Percentiles rank a stretch among this genome's conserved stretches.
These are phyloP conservation scores for Geosiphon pyriformis DNA, from an alignment of 192 early-diverging fungal species.

Conservation along the genomic window DNA sequence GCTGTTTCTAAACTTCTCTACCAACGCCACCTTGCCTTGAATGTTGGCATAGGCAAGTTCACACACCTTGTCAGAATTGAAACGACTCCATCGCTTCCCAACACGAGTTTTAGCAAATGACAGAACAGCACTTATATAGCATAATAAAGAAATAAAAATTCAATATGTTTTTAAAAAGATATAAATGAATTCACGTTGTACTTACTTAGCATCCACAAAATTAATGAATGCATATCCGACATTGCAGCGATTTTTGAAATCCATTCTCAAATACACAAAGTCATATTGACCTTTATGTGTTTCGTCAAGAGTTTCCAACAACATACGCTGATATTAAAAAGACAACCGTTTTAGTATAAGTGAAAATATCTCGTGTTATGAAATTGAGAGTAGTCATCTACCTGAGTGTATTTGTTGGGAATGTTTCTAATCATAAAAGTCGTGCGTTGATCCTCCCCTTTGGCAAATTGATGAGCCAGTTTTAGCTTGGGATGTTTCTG, in stretches of 20 bases:
- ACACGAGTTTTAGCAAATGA: conserved; percentile 61
- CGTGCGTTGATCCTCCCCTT: conserved; percentile 60
- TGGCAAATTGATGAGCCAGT: conserved; percentile 3
- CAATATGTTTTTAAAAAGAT: neutral
- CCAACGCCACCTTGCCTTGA: conserved; percentile 63
- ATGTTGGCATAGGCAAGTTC: conserved; percentile 74
- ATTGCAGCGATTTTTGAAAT: conserved; percentile 86
- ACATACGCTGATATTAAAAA: conserved; percentile 54
- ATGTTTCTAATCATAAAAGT: conserved; percentile 87
- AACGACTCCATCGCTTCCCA: conserved; percentile 72
- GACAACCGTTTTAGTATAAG: neutral
- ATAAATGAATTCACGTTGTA: neutral
- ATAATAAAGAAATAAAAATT: neutral
- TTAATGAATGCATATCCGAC: conserved; percentile 77
- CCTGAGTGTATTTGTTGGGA: conserved; percentile 81
- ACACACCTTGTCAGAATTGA: conserved; percentile 77
- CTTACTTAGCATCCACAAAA: conserved; percentile 57
- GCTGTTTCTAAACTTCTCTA: conserved; percentile 79
- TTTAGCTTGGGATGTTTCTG: conserved; percentile 16
- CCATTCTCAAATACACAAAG: conserved; percentile 82
- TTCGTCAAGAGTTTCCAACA: conserved; percentile 64
- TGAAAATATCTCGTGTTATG: too few relatives aligned
- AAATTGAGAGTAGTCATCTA: conserved; percentile 29
- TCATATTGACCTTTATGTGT: conserved; percentile 65
- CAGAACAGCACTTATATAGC: conserved; percentile 46